These are phyloP conservation scores for Cucumis melo DNA, from an alignment of 306 rosid genomes.

Conservation along the genomic window DNA sequence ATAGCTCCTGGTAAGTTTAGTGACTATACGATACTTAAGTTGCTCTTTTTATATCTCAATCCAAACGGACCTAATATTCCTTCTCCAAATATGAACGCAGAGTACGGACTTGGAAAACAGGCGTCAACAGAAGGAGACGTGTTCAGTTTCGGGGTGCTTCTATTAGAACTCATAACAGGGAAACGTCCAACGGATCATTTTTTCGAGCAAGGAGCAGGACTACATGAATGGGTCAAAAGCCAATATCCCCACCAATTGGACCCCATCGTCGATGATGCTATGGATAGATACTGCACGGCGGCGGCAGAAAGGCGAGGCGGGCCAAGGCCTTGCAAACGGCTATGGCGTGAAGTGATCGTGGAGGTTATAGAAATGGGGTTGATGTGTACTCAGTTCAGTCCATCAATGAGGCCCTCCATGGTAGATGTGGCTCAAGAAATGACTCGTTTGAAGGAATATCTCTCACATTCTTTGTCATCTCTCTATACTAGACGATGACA, in stretches of 20 bases:
- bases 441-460: constrained; percentile 54
- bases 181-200: constrained; percentile 64
- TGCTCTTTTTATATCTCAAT: too few species aligned
- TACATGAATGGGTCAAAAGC: constrained; percentile 73
- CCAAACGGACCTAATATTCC: too few species aligned
- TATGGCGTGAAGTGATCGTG: constrained; percentile 35
- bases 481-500: neutral
- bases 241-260: constrained; percentile 44
- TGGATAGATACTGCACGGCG: constrained; percentile 28
- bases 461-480: constrained; percentile 24
- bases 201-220: constrained; percentile 51
- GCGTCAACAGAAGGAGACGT: constrained; percentile 78
- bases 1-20: constrained; percentile 74
- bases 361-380: constrained; percentile 76
- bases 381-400: constrained; percentile 58
- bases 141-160: constrained; percentile 66
- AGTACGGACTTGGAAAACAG: constrained; percentile 69
- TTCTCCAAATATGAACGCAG: constrained; percentile 17
- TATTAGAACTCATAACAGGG: constrained; percentile 62
- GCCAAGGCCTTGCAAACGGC: constrained; percentile 10
- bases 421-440: constrained; percentile 61
- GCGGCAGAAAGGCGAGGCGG: neutral
- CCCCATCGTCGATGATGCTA: constrained; percentile 36
- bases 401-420: constrained; percentile 79
- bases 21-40: neutral